Evolutionary conservation across 257 asterid genomes (phyloP).

Genomic region (Parsonsia alboflavescens): DNA sequence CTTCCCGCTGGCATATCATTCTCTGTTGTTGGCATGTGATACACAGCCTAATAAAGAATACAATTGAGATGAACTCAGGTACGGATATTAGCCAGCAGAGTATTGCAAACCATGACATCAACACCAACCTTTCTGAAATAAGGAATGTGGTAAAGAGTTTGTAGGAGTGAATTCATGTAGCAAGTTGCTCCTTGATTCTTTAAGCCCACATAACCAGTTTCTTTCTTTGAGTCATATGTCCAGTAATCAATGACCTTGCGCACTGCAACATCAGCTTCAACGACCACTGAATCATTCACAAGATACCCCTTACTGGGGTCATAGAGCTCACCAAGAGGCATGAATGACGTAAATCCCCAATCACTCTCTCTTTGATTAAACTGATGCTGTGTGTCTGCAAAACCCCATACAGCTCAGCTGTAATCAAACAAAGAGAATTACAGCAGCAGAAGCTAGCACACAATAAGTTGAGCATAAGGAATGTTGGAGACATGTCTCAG

Average conservation of each 20-base stretch:
- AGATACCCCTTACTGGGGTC: constrained; percentile 90
- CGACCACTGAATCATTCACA: constrained; percentile 65
- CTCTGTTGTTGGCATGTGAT: constrained; percentile 99
- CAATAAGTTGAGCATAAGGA: neutral
- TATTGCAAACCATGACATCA: constrained; percentile 14
- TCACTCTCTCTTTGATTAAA: constrained; percentile 96
- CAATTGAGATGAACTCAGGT: neutral
- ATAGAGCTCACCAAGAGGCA: constrained; percentile 88
- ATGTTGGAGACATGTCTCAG: neutral
- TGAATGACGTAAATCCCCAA: constrained; percentile 98
- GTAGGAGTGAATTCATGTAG: constrained; percentile 96
- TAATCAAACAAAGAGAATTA: constrained; percentile 10
- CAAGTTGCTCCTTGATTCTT: constrained; percentile 99
- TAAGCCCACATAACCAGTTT: constrained; percentile 95
- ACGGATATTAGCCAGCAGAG: constrained; percentile 13
- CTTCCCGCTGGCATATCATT: constrained; percentile 98
- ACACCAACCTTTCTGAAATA: constrained; percentile 83
- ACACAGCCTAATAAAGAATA: constrained; percentile 69
- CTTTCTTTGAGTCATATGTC: constrained; percentile 96
- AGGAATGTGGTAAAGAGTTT: constrained; percentile 90
- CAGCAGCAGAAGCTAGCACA: constrained; percentile 1
- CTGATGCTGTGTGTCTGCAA: constrained; percentile 91
- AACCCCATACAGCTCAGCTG: constrained; percentile 11
- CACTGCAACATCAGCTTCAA: constrained; percentile 97
- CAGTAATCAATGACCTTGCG: constrained; percentile 89